A percentile compares a stretch with the other conserved stretches of the same genome.
These are phyloP conservation scores for Populus pruinosa DNA, from an alignment of 345 rosid genomes.

Conservation along the genomic window DNA sequence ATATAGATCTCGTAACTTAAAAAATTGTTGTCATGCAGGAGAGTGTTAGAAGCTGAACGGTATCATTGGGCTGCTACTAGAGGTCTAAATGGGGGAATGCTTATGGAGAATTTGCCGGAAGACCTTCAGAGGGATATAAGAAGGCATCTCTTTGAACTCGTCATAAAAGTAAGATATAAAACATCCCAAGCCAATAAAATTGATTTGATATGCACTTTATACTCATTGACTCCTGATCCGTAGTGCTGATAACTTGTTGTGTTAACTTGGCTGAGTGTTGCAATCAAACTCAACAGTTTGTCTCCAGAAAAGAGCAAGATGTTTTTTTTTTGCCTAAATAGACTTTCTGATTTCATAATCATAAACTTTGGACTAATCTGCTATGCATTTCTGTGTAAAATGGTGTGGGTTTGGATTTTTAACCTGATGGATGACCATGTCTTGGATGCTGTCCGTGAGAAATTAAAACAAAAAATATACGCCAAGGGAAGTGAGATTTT, in stretches of 20 bases:
- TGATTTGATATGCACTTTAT: neutral
- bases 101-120: slow-evolving; percentile 75
- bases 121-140: slow-evolving; percentile 87
- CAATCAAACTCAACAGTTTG: neutral
- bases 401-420: slow-evolving; percentile 70
- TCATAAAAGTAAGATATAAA: slow-evolving; percentile 55
- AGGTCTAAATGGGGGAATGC: slow-evolving; percentile 76
- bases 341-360: neutral
- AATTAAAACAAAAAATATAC: slow-evolving; percentile 66
- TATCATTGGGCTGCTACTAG: slow-evolving; percentile 86
- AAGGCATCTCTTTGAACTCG: slow-evolving; percentile 77
- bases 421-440: slow-evolving; percentile 64
- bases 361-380: neutral
- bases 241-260: neutral
- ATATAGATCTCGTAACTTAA: neutral
- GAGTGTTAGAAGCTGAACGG: slow-evolving; percentile 76
- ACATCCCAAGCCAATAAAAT: neutral
- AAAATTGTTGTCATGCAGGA: slow-evolving; percentile 39
- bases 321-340: too few relatives aligned
- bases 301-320: neutral
- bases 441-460: slow-evolving; percentile 71
- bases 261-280: neutral
- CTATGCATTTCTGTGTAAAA: neutral
- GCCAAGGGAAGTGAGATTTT: slow-evolving; percentile 58
- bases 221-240: neutral